Percentiles rank a stretch among this genome's conserved stretches.
Conservation (phyloP, 2,329 filamentous ascomycete species). For the Aphanocladium album region DNA sequence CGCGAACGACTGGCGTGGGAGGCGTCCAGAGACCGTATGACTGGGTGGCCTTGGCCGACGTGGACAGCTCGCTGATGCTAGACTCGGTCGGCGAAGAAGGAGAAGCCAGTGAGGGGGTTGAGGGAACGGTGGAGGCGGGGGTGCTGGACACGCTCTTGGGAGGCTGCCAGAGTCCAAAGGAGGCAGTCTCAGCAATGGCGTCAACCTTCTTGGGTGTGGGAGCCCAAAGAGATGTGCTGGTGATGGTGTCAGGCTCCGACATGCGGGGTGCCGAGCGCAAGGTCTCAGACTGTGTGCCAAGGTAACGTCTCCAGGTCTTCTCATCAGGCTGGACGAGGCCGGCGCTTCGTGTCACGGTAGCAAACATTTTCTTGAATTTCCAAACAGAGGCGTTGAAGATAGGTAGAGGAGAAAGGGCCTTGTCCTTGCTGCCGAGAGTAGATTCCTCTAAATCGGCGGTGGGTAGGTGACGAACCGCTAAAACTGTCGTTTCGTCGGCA, state of each 20-base stretch:
- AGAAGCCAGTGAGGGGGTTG: slow-evolving; percentile 15
- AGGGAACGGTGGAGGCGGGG: slow-evolving; percentile 7
- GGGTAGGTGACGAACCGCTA: not conserved
- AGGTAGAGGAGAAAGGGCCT: slow-evolving; percentile 3
- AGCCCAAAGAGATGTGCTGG: slow-evolving; percentile 9
- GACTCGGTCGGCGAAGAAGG: slow-evolving; percentile 13
- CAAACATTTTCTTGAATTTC: slow-evolving; percentile 1
- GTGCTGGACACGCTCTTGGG: not conserved
- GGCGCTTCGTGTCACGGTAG: not conserved
- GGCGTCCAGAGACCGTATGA: slow-evolving; percentile 7
- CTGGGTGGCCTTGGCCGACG: slow-evolving; percentile 9
- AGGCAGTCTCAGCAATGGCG: not conserved
- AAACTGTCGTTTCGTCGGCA: not conserved
- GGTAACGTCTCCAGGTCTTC: slow-evolving; percentile 29
- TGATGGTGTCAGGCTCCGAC: slow-evolving; percentile 8
- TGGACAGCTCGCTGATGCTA: slow-evolving; percentile 7
- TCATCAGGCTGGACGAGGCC: slow-evolving; percentile 33
- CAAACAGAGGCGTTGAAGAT: slow-evolving; percentile 3
- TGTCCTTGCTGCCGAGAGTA: slow-evolving; percentile 17
- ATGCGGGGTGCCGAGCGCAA: slow-evolving; percentile 12
- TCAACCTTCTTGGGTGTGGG: not conserved
- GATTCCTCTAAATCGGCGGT: not conserved
- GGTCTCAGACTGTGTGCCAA: slow-evolving; percentile 13
- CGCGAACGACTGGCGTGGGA: not conserved
- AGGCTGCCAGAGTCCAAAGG: not conserved